Evolutionary conservation across 495 filamentous ascomycete genomes (phyloP).

Genomic region (Hyaloscypha finlandica): DNA sequence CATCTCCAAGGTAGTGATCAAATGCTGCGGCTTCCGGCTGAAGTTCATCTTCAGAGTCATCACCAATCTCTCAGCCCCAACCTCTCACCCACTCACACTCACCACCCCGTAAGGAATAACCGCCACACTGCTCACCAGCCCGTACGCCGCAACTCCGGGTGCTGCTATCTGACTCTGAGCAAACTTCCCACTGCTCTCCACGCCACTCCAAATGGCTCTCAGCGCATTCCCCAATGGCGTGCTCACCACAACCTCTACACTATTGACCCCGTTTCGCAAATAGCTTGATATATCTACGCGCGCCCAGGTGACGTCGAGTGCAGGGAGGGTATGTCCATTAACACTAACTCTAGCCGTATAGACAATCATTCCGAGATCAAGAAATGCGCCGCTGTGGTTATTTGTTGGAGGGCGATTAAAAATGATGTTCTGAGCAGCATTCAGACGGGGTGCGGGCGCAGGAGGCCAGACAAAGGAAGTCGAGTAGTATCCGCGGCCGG

Average conservation of each 20-base stretch:
- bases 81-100: background rate
- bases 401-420: constrained; percentile 14
- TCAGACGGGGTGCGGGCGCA: background rate
- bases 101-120: background rate
- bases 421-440: background rate
- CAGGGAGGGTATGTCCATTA: constrained; percentile 31
- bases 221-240: constrained; percentile 34
- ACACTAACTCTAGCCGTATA: constrained; percentile 36
- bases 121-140: background rate
- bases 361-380: constrained; percentile 38
- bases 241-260: constrained; percentile 25
- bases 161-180: background rate
- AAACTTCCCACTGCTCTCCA: background rate
- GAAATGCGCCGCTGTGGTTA: constrained; percentile 21
- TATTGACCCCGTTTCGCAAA: constrained; percentile 28
- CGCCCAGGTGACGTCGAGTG: constrained; percentile 32
- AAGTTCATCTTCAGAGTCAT: too few relatives aligned
- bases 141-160: background rate
- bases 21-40: too few relatives aligned
- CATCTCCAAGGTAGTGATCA: too few relatives aligned
- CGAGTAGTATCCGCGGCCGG: constrained; percentile 51
- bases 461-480: constrained; percentile 39
- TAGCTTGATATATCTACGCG: constrained; percentile 31
- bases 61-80: background rate
- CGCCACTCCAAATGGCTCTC: constrained; percentile 16